Conservation (phyloP, 495 filamentous ascomycete species). For the Penicillium goetzii region DNA sequence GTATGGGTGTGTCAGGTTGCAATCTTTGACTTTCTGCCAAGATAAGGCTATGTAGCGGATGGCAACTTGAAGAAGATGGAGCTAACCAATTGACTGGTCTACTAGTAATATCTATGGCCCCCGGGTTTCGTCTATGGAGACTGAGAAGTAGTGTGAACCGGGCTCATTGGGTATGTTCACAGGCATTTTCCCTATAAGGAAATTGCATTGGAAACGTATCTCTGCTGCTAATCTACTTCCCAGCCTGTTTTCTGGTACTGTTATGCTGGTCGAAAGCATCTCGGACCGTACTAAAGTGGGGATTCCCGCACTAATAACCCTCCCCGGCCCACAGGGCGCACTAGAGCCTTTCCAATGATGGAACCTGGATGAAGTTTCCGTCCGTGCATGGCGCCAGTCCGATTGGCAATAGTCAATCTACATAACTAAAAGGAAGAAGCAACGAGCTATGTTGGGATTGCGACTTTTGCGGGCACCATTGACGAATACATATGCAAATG, state of each 20-base stretch:
- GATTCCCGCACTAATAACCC: neutral
- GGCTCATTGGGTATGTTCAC: neutral
- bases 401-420: slow-evolving; percentile 13
- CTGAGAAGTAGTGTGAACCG: neutral
- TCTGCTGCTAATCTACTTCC: neutral
- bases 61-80: neutral
- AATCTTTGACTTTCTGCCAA: slow-evolving; percentile 2
- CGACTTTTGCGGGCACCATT: neutral
- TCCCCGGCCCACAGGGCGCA: neutral
- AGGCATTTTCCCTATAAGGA: neutral
- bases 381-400: slow-evolving; percentile 11
- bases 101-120: neutral
- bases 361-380: slow-evolving; percentile 10
- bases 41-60: neutral
- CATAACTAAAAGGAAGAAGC: neutral
- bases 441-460: slow-evolving; percentile 1
- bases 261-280: neutral
- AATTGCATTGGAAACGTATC: neutral
- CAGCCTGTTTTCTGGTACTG: neutral
- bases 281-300: neutral
- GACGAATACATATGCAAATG: neutral
- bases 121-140: neutral
- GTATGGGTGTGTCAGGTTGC: neutral
- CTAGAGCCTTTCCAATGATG: neutral
- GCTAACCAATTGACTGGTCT: neutral